Evolutionary conservation across 2,329 filamentous ascomycete genomes (phyloP).

Genomic region (Arthrobotrys musiformis): DNA sequence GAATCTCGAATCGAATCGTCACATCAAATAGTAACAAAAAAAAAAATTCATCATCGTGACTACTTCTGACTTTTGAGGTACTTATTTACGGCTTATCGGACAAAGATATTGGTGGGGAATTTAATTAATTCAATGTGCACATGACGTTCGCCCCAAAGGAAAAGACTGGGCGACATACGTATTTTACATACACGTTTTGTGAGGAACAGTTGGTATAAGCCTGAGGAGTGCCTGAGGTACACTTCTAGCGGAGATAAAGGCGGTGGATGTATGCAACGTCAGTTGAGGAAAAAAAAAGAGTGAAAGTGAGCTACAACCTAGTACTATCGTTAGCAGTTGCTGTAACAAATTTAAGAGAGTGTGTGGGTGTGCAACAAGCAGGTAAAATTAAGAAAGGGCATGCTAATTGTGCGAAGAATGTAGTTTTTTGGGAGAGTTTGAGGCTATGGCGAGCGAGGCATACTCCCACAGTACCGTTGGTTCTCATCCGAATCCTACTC

Average conservation of each 20-base stretch:
- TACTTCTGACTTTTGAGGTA: neutral
- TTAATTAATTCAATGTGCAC: slow-evolving; percentile 7
- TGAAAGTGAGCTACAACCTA: neutral
- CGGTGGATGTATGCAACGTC: slow-evolving; percentile 18
- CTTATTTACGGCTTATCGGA: slow-evolving; percentile 11
- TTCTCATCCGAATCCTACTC: slow-evolving; percentile 48
- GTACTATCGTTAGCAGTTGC: too few relatives aligned
- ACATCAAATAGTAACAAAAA: neutral
- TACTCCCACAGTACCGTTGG: neutral
- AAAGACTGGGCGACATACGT: neutral
- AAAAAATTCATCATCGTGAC: neutral
- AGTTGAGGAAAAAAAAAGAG: neutral
- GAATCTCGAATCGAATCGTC: slow-evolving; percentile 42
- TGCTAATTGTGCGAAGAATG: slow-evolving; percentile 24
- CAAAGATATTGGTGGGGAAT: neutral
- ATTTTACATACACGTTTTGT: neutral
- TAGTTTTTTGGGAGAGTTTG: slow-evolving; percentile 30
- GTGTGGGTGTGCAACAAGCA: neutral
- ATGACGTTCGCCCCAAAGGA: slow-evolving; percentile 17
- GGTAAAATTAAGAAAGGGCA: slow-evolving; percentile 29
- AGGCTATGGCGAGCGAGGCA: slow-evolving; percentile 53
- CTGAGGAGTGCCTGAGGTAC: slow-evolving; percentile 6
- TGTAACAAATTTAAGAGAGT: neutral
- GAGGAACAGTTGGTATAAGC: neutral
- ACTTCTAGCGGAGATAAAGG: neutral